Percentiles rank a stretch among this genome's conserved stretches.
Conservation (phyloP, 192 early-diverging fungal species). For the Coemansia sp. region DNA sequence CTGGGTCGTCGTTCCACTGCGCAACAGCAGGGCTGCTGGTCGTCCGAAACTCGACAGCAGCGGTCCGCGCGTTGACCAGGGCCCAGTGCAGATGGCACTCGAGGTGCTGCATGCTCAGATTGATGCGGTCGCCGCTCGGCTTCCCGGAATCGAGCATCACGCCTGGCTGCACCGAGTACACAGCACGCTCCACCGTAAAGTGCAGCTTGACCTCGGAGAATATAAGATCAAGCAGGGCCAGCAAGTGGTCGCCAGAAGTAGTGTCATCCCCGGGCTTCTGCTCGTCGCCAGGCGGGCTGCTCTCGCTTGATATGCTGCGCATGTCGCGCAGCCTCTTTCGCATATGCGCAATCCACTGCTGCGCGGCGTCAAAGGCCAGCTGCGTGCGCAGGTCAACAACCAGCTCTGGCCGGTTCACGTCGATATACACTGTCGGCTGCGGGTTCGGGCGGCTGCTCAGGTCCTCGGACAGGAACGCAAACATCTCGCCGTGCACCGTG, state of each 20-base stretch:
- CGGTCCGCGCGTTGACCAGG: conserved; percentile 10
- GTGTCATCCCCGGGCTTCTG: not conserved
- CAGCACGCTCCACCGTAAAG: conserved; percentile 33
- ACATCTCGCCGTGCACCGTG: conserved; percentile 49
- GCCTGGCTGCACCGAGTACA: conserved; percentile 37
- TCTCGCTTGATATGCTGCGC: not conserved
- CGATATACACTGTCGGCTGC: conserved; percentile 35
- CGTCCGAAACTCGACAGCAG: conserved; percentile 23
- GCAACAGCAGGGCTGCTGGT: conserved; percentile 36
- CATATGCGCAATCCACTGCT: conserved; percentile 20
- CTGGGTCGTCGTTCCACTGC: conserved; percentile 22
- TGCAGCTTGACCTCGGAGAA: conserved; percentile 45
- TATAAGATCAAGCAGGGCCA: conserved; percentile 32
- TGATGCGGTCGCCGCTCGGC: conserved; percentile 10
- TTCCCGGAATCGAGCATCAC: conserved; percentile 2
- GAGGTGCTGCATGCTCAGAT: conserved; percentile 29
- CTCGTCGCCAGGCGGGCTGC: not conserved
- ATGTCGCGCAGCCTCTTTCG: conserved; percentile 15
- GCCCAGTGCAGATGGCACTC: conserved; percentile 42
- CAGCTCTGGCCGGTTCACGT: conserved; percentile 38
- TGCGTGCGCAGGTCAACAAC: conserved; percentile 35
- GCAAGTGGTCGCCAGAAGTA: not conserved
- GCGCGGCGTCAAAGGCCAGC: conserved; percentile 43
- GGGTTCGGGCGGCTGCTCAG: conserved; percentile 37
- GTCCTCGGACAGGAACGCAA: conserved; percentile 50